phyloP scores from a whole-genome alignment of 768 basidiomycete species.

The Boletus subparvulus region DNA sequence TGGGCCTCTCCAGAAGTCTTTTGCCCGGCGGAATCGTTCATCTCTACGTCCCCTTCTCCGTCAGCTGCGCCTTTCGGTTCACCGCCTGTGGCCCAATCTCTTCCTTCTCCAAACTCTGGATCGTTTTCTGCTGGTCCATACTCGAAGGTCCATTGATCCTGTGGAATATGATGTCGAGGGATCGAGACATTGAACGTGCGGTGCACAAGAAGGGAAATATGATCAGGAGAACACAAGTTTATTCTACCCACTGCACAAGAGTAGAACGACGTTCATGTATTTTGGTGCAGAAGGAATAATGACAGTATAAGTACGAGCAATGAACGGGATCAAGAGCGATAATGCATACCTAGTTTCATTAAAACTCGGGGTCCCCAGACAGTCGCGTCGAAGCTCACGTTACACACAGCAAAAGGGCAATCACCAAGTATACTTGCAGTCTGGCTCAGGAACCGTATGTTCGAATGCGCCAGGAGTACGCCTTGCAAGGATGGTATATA shows the following conservation, averaged over 20 bases:
- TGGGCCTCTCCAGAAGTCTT: conserved; percentile 22
- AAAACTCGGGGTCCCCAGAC: conserved; percentile 87
- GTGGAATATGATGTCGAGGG: conserved; percentile 86
- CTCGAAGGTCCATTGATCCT: conserved; percentile 80
- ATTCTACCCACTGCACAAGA: conserved; percentile 69
- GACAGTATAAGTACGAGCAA: neutral
- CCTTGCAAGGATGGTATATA: conserved; percentile 86
- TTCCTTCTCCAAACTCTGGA: conserved; percentile 58
- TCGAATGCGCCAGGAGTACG: conserved; percentile 84
- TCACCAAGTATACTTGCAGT: conserved; percentile 73
- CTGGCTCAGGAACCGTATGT: conserved; percentile 61
- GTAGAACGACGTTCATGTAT: neutral
- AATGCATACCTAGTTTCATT: conserved; percentile 67
- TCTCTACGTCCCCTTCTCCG: conserved; percentile 8
- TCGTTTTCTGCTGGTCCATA: conserved; percentile 82
- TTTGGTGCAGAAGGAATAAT: neutral
- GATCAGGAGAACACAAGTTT: conserved; percentile 88
- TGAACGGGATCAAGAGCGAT: neutral
- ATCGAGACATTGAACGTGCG: conserved; percentile 95
- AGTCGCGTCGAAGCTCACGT: conserved; percentile 76
- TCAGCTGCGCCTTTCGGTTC: conserved; percentile 1
- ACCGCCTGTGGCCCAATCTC: conserved; percentile 23
- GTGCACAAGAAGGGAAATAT: conserved; percentile 85
- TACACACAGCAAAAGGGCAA: conserved; percentile 80
- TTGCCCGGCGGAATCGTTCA: conserved; percentile 2